These are phyloP conservation scores for Euphorbia lathyris DNA, from an alignment of 345 rosid genomes.

Conservation along the genomic window DNA sequence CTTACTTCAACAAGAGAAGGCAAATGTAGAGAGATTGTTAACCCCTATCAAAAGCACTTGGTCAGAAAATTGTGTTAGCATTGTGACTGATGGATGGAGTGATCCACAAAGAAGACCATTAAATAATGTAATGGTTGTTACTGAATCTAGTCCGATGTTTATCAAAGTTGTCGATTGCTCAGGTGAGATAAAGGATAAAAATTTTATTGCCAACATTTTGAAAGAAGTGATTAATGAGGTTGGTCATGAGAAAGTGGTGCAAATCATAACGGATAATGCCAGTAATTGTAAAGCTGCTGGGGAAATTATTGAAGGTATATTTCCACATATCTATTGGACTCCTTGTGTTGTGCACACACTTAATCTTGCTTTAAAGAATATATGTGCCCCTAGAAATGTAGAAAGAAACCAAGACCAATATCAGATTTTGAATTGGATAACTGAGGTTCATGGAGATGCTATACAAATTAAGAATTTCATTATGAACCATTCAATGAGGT, in stretches of 20 bases:
- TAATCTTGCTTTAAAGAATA: neutral
- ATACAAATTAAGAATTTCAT: too few species aligned
- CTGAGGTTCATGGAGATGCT: neutral
- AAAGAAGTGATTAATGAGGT: neutral
- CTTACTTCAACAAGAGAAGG: too few species aligned
- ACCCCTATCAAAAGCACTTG: too few species aligned
- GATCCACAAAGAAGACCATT: too few species aligned
- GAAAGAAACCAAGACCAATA: neutral
- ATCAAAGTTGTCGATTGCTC: neutral
- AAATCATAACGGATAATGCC: neutral
- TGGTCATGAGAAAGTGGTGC: neutral
- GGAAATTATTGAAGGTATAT: too few species aligned
- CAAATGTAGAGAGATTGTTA: too few species aligned
- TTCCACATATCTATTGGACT: neutral
- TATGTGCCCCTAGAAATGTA: neutral
- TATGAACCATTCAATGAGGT: neutral
- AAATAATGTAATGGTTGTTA: too few species aligned
- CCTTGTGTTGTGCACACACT: neutral
- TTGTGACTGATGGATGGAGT: too few species aligned
- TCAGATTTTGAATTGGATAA: neutral
- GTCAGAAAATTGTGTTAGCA: too few species aligned
- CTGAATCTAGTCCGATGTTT: too few species aligned
- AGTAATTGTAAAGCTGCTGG: neutral
- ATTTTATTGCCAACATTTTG: neutral
- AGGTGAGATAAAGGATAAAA: neutral